phyloP scores from a whole-genome alignment of 2,329 filamentous ascomycete species.

The Beauveria pseudobassiana region DNA sequence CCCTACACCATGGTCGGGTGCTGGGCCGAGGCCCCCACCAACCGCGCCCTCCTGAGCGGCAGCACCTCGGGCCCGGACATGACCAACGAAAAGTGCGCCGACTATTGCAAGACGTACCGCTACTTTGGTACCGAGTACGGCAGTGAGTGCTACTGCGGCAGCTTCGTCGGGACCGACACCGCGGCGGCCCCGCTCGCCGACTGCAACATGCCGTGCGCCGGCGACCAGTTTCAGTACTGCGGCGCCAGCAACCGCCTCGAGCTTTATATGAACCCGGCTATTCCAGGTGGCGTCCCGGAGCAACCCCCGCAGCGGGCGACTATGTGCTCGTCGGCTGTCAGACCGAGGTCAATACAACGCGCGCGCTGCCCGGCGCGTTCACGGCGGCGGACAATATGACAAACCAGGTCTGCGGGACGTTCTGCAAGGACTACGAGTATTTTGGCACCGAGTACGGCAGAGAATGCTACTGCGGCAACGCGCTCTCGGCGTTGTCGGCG shows the following conservation, averaged over 20 bases:
- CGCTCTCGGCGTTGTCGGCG: constrained; percentile 21
- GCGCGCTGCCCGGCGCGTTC: constrained; percentile 24
- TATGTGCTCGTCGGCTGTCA: constrained; percentile 29
- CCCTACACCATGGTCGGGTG: constrained; percentile 31
- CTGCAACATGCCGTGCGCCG: constrained; percentile 28
- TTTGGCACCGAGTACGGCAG: constrained; percentile 32
- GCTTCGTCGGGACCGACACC: constrained; percentile 22
- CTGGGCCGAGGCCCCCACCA: constrained; percentile 30
- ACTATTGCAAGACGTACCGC: constrained; percentile 27
- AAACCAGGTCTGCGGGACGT: constrained; percentile 24
- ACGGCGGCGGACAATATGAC: constrained; percentile 24
- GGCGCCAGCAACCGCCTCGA: constrained; percentile 26
- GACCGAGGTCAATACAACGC: constrained; percentile 26
- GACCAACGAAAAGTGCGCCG: constrained; percentile 27
- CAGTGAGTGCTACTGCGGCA: constrained; percentile 32
- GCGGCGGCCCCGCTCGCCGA: constrained; percentile 22
- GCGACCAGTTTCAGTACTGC: constrained; percentile 26
- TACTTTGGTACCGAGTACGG: constrained; percentile 36
- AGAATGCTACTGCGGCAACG: constrained; percentile 30
- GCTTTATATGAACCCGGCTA: constrained; percentile 25
- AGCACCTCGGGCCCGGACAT: constrained; percentile 21
- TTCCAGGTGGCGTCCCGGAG: constrained; percentile 20
- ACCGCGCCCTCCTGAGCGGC: constrained; percentile 26
- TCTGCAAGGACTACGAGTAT: constrained; percentile 24
- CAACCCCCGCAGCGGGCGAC: constrained; percentile 25